A percentile compares a stretch with the other conserved stretches of the same genome.
These are phyloP conservation scores for Leishmania mexicana DNA, from an alignment of 208 protist genomes.

Conservation along the genomic window DNA sequence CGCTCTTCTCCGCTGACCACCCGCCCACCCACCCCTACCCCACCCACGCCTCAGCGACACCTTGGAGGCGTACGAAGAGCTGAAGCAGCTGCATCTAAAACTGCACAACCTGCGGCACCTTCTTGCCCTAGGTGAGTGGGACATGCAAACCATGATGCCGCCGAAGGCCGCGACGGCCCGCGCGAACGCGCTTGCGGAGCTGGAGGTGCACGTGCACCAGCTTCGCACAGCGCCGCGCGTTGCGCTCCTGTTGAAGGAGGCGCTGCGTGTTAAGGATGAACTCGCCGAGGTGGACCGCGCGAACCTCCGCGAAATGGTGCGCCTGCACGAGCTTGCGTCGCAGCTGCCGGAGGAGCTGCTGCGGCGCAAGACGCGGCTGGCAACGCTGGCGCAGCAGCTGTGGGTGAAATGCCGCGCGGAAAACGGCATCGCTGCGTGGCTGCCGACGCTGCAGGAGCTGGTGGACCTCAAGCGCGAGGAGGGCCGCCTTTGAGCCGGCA, in stretches of 20 bases:
- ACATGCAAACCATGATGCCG: constrained; percentile 64
- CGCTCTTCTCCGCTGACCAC: not conserved
- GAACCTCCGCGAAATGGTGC: constrained; percentile 2
- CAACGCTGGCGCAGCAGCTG: constrained; percentile 1
- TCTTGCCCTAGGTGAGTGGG: constrained; percentile 42
- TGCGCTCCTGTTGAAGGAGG: constrained; percentile 6
- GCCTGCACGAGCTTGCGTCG: not conserved
- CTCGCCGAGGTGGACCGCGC: not conserved
- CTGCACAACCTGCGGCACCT: constrained; percentile 52
- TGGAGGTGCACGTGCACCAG: not conserved
- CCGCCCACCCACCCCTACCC: not conserved
- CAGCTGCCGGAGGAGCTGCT: constrained; percentile 6
- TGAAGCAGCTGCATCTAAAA: constrained; percentile 44
- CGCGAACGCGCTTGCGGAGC: constrained; percentile 33
- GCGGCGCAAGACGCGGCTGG: not conserved
- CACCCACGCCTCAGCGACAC: not conserved
- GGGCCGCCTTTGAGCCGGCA: constrained; percentile 21
- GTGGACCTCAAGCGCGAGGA: constrained; percentile 44
- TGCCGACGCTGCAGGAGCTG: constrained; percentile 40
- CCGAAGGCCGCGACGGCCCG: constrained; percentile 41
- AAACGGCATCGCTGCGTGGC: constrained; percentile 4
- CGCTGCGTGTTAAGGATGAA: not conserved
- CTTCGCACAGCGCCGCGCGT: not conserved
- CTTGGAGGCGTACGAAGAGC: constrained; percentile 45
- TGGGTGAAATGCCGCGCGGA: not conserved